Base-by-base conservation (phyloP, 2,329 filamentous ascomycete species). In the Truncatella angustata region DNA sequence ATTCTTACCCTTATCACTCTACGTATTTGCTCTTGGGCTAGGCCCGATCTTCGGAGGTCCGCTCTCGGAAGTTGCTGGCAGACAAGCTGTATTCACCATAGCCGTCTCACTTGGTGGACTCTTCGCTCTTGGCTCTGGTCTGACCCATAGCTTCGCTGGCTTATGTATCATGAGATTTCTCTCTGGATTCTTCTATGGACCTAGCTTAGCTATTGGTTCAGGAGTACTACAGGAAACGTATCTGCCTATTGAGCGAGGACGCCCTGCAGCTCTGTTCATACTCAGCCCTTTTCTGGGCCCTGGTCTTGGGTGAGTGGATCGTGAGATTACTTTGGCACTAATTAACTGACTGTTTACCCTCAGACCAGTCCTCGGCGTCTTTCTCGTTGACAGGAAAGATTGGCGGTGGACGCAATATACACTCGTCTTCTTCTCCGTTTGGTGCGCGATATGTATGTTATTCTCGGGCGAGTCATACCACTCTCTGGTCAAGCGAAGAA, bases 21-120 rank as follows among this genome's bases (percentile, higher is more conserved):
- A 84, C 63, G 77, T 83, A 5, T 66, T 86, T 9, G 84, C 82
- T 0, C 72, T 87, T 0, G 81, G 71, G 3, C 70, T 85, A 14
- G 84, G 84, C 0, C 84, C 85, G 5, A 67, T 86, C 46, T 55
- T 84, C 12, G 79, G 79, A 9, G 81, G 82, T 0, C 84, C 83
- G 0, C 60, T 85, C 0, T 83, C 78, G 45, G 85, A 87, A 61
- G 77, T 73, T 0, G 66, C 79, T 30, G 84, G 85, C 2, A 72
- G 85, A 1, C 71, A 75, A 20, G 67, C 74, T 2, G 73, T 85
- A 23, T 85, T 82, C 61, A 51, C 76, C 1, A 58, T 69, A 2
- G 71, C 72, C 0, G 63, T 76, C 2, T 73, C 75, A 0, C 58
- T 81, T 0, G 80, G 78, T 3, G 73, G 75, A 2, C 60, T 85